Evolutionary conservation across 2,329 filamentous ascomycete species (phyloP).

Genomic region (Sporothrix curviconia): DNA sequence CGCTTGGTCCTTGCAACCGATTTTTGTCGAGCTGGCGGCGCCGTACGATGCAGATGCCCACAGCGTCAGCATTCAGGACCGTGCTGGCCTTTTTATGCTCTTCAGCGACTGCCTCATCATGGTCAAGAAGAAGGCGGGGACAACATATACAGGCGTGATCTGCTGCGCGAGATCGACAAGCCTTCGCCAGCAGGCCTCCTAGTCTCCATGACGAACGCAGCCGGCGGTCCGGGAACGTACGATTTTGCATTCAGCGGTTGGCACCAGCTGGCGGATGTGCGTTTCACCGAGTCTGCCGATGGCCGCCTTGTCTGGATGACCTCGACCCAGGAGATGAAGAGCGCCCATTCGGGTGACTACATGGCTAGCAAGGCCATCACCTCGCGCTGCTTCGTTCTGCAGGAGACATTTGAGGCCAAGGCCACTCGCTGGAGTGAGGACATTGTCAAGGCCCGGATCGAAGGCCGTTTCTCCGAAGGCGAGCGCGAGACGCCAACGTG

Average conservation of each 20-base stretch:
- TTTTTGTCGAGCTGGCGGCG: slow-evolving; percentile 65
- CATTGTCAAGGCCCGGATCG: slow-evolving; percentile 75
- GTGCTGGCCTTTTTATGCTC: slow-evolving; percentile 67
- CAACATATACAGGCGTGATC: slow-evolving; percentile 64
- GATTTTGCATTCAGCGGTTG: slow-evolving; percentile 73
- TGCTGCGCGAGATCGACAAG: slow-evolving; percentile 80
- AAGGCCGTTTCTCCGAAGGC: slow-evolving; percentile 74
- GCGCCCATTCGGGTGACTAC: slow-evolving; percentile 43
- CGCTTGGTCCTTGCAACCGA: slow-evolving; percentile 77
- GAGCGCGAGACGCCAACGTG: slow-evolving; percentile 76
- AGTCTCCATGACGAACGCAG: slow-evolving; percentile 57
- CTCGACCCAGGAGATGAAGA: slow-evolving; percentile 51
- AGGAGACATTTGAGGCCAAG: slow-evolving; percentile 71
- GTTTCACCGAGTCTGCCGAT: slow-evolving; percentile 65
- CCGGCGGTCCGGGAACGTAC: slow-evolving; percentile 53
- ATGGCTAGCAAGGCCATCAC: slow-evolving; percentile 47
- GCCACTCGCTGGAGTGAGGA: slow-evolving; percentile 76
- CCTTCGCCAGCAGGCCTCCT: slow-evolving; percentile 59
- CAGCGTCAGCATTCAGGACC: slow-evolving; percentile 42
- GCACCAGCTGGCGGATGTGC: slow-evolving; percentile 61
- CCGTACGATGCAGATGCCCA: slow-evolving; percentile 51
- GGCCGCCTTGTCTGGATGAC: slow-evolving; percentile 62
- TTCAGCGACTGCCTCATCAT: slow-evolving; percentile 79
- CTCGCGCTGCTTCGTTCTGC: slow-evolving; percentile 63
- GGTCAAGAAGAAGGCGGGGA: slow-evolving; percentile 61